Conservation (phyloP, 148 eudicot genomes). For the Cornus florida region DNA sequence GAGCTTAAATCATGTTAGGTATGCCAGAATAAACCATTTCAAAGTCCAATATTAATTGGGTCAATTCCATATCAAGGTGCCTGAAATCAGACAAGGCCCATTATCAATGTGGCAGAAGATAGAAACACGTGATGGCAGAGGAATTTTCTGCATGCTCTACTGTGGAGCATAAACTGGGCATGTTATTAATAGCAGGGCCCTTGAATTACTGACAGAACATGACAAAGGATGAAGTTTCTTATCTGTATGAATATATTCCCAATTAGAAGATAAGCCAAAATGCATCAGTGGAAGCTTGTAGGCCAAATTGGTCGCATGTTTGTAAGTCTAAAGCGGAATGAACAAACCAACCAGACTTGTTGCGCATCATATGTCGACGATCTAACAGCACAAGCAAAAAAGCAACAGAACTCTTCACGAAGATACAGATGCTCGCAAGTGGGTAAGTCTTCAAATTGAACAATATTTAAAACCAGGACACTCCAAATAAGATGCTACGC, state of each 20-base stretch:
- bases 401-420: slow-evolving; percentile 5
- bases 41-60: not conserved
- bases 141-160: not conserved
- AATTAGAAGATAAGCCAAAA: slow-evolving; percentile 3
- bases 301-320: not conserved
- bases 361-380: not conserved
- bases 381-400: slow-evolving; percentile 9
- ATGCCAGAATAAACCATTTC: not conserved
- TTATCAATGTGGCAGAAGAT: not conserved
- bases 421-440: not conserved
- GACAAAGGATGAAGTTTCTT: not conserved
- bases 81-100: not conserved
- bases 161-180: not conserved
- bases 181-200: not conserved
- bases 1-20: slow-evolving; percentile 5
- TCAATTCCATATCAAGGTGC: slow-evolving; percentile 6
- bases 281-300: slow-evolving; percentile 4
- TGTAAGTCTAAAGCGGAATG: not conserved
- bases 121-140: not conserved
- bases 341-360: not conserved
- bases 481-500: not conserved
- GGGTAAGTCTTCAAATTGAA: slow-evolving; percentile 1
- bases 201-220: not conserved
- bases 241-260: not conserved
- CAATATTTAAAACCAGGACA: not conserved